Base-by-base conservation (phyloP, 192 early-diverging fungal species). In the Physocladia obscura region DNA sequence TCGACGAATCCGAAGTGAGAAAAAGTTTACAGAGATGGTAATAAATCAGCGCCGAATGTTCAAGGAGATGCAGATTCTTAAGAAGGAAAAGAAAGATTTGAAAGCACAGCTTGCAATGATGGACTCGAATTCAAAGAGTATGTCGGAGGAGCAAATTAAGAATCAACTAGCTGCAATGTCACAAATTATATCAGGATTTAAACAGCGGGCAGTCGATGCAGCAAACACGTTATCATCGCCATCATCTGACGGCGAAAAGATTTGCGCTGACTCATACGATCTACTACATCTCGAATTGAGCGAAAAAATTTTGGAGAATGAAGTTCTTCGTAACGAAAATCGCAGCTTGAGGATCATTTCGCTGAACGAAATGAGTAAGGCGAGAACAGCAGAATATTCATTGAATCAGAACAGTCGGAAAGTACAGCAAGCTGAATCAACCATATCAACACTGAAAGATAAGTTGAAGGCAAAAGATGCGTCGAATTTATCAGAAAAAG, bases 351-450 rank as follows among this genome's bases (percentile, higher is more conserved):
- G 48, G n/a, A 72, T 72, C 22, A 62, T 72, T n/a, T 51, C 50
- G 27, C 29, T 72, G 49, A 72, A 72, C 30, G 70, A 72, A 38
- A 72, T 62, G 60, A 56, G 51, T 26, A 72, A 72, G 30, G 35
- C 54, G 15, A 29, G 49, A 17, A 61, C n/a, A 22, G 70, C 61
- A 22, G 59, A 62, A n/a, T 68, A 56, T 30, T 68, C 65, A 3
- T 17, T 68, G 5, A 24, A 6, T 11, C 65, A 57, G 29, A 49
- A 68, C 6, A 52, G 54, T 17, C 5, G 27, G 36, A 68, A 57
- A 56, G 65, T 68, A 5, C 54, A 57, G 24, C 52, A 68, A 40
- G 54, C 65, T 19, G 51, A 68, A 30, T 68, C 65, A 19, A 39
- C 50, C 8, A 54, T 68, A 0, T 39, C 19, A 24, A 8, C n/a